These are phyloP conservation scores for Mortierella antarctica DNA, from an alignment of 192 early-diverging fungal species.

Conservation along the genomic window DNA sequence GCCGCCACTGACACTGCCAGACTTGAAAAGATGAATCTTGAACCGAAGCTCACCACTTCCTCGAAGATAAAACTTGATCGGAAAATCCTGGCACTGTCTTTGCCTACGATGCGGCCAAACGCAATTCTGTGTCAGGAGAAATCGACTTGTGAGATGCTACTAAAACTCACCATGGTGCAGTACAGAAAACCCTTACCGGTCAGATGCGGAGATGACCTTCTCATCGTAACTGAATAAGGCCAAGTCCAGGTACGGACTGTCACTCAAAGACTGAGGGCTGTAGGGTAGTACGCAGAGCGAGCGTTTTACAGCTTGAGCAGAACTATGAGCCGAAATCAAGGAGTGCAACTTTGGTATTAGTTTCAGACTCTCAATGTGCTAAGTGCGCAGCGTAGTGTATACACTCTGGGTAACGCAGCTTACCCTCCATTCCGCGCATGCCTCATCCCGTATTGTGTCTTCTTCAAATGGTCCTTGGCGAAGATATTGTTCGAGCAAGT, in stretches of 20 bases:
- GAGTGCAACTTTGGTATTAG: not conserved
- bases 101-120: slow-evolving; percentile 49
- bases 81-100: slow-evolving; percentile 61
- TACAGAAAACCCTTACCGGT: slow-evolving; percentile 59
- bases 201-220: slow-evolving; percentile 67
- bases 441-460: slow-evolving; percentile 64
- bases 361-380: not conserved
- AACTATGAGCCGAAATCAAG: slow-evolving; percentile 37
- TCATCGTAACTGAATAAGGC: slow-evolving; percentile 76
- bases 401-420: not conserved
- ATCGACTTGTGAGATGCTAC: not conserved
- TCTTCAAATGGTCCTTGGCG: slow-evolving; percentile 65
- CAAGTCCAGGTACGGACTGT: slow-evolving; percentile 76
- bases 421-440: slow-evolving; percentile 83
- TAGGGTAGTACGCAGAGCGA: slow-evolving; percentile 67
- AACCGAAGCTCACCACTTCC: slow-evolving; percentile 67
- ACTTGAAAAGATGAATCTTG: slow-evolving; percentile 56
- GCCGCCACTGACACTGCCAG: not conserved
- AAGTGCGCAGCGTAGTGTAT: not conserved
- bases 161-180: not conserved
- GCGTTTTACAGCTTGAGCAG: slow-evolving; percentile 67
- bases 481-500: slow-evolving; percentile 66
- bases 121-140: not conserved
- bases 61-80: slow-evolving; percentile 74
- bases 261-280: slow-evolving; percentile 71